phyloP scores from a whole-genome alignment of 768 basidiomycete species.

The Lactifluus piperatus region DNA sequence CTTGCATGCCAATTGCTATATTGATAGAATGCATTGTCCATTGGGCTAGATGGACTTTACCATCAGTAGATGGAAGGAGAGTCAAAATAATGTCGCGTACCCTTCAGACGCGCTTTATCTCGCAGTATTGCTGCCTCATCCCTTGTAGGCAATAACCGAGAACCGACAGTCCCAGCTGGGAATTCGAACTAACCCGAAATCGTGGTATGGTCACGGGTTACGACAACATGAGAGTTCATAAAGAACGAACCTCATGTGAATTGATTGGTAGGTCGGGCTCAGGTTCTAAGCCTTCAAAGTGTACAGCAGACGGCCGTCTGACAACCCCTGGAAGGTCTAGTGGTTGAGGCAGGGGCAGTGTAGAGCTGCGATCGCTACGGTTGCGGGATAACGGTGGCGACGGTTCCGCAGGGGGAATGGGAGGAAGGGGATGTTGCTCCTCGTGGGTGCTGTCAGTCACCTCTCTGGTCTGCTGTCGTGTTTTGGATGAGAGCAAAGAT shows the following conservation, averaged over 20 bases:
- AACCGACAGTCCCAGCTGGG: background rate
- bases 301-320: background rate
- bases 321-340: background rate
- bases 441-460: background rate
- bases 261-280: background rate
- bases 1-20: constrained; percentile 22
- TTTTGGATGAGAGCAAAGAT: background rate
- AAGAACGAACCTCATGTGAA: background rate
- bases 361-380: background rate
- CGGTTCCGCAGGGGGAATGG: background rate
- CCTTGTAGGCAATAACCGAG: background rate
- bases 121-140: background rate
- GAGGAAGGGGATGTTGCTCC: background rate
- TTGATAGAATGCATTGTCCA: constrained; percentile 16
- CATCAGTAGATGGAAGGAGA: no score
- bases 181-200: background rate
- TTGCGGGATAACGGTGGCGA: background rate
- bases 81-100: background rate
- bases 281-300: background rate
- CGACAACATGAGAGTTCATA: background rate
- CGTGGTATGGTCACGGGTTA: background rate
- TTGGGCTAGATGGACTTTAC: background rate
- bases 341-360: background rate
- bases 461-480: background rate
- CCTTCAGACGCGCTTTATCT: background rate